Evolutionary conservation across 192 early-diverging fungal species (phyloP).

Genomic region (Podila clonocystis): DNA sequence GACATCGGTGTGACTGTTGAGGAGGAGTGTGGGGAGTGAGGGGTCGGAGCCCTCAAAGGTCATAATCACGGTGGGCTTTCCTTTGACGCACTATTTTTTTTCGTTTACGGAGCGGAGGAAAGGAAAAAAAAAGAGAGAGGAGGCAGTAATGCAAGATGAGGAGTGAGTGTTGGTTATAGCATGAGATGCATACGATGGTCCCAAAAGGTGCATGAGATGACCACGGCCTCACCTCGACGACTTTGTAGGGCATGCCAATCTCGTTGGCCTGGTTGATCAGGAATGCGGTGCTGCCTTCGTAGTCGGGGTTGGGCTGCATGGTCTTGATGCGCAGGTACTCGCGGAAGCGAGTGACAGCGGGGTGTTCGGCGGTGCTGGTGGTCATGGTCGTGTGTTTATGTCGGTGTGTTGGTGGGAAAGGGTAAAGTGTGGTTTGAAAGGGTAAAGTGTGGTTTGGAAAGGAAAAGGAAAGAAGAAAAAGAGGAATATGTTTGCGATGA

Average conservation of each 20-base stretch:
- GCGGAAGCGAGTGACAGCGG: conserved; percentile 75
- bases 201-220: not conserved
- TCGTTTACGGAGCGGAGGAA: not conserved
- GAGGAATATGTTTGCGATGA: not conserved
- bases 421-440: not conserved
- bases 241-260: conserved; percentile 66
- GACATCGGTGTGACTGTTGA: conserved; percentile 92
- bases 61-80: conserved; percentile 79
- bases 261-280: conserved; percentile 75
- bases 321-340: conserved; percentile 89
- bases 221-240: conserved; percentile 45
- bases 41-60: conserved; percentile 73
- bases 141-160: too few species aligned
- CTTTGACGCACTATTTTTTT: conserved; percentile 61
- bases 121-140: not conserved
- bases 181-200: not conserved
- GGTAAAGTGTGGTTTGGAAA: not conserved
- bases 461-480: too few species aligned
- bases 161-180: not conserved
- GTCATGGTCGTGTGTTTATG: conserved; percentile 14
- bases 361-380: conserved; percentile 52
- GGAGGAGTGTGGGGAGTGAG: conserved; percentile 66
- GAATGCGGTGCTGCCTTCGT: conserved; percentile 68
- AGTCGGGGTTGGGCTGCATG: conserved; percentile 87
- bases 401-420: not conserved